Conservation (phyloP, 805 yeast species). For the Kuraishia ogatae region DNA sequence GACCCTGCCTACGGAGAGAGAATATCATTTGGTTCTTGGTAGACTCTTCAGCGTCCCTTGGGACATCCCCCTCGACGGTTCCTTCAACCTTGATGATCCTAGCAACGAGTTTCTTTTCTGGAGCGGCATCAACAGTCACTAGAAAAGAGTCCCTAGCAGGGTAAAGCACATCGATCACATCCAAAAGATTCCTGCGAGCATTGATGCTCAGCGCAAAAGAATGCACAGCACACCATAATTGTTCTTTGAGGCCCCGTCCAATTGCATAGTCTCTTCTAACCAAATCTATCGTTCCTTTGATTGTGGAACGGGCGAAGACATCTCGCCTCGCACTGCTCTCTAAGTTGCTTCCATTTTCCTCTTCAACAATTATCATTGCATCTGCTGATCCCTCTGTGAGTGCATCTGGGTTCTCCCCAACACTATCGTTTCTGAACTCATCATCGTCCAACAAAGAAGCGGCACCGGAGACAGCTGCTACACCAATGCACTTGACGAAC, state of each 20-base stretch:
- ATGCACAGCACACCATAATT: slow-evolving; percentile 65
- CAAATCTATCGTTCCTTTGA: slow-evolving; percentile 58
- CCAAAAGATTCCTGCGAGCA: slow-evolving; percentile 55
- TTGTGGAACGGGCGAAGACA: slow-evolving; percentile 51
- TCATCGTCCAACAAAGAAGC: slow-evolving; percentile 54
- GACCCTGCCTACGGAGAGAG: slow-evolving; percentile 47
- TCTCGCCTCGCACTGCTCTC: slow-evolving; percentile 43
- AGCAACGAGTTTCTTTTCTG: slow-evolving; percentile 58
- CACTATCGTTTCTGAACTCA: slow-evolving; percentile 31
- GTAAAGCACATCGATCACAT: slow-evolving; percentile 56
- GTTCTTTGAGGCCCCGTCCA: slow-evolving; percentile 46
- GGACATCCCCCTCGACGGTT: slow-evolving; percentile 5
- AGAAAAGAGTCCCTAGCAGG: slow-evolving; percentile 48
- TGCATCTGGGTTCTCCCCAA: background rate
- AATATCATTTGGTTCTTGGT: slow-evolving; percentile 10
- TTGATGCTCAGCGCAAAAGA: slow-evolving; percentile 49
- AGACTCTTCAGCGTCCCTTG: slow-evolving; percentile 31
- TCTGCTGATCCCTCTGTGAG: background rate
- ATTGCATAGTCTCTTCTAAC: slow-evolving; percentile 51
- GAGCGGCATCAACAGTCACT: slow-evolving; percentile 62
- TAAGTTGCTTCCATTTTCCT: slow-evolving; percentile 29
- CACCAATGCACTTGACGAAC: slow-evolving; percentile 47
- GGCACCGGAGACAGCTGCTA: slow-evolving; percentile 58
- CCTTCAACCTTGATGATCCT: slow-evolving; percentile 23
- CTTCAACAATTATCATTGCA: slow-evolving; percentile 49